phyloP scores from a whole-genome alignment of 805 yeast species.

The Pichia sporocuriosa region DNA sequence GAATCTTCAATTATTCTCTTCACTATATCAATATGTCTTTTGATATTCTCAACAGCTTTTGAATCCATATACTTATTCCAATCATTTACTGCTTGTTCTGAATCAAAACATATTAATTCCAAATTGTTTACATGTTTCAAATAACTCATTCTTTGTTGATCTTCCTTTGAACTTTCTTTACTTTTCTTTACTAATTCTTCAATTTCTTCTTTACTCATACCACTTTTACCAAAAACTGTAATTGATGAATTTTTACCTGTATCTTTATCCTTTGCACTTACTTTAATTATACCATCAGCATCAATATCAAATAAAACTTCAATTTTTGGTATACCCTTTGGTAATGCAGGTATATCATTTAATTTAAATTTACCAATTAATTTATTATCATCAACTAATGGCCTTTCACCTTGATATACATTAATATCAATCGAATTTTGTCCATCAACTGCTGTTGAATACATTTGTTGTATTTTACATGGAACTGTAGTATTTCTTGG shows the following conservation, averaged over 20 bases:
- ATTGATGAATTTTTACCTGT: slow-evolving; percentile 90
- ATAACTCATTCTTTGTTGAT: slow-evolving; percentile 36
- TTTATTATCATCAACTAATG: slow-evolving; percentile 91
- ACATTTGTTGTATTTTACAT: slow-evolving; percentile 86
- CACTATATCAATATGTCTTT: slow-evolving; percentile 21
- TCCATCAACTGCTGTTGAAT: slow-evolving; percentile 92
- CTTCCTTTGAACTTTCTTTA: slow-evolving; percentile 81
- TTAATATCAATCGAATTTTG: slow-evolving; percentile 92
- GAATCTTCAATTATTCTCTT: slow-evolving; percentile 26
- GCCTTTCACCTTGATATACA: slow-evolving; percentile 97
- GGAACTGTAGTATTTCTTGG: slow-evolving; percentile 92
- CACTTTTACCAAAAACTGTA: slow-evolving; percentile 94
- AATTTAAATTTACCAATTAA: slow-evolving; percentile 90
- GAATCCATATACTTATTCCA: slow-evolving; percentile 18
- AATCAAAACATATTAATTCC: slow-evolving; percentile 31
- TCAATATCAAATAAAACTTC: slow-evolving; percentile 93
- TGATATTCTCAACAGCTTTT: slow-evolving; percentile 14
- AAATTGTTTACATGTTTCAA: slow-evolving; percentile 73
- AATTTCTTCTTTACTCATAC: slow-evolving; percentile 82
- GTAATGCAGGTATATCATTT: slow-evolving; percentile 84
- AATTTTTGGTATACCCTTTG: slow-evolving; percentile 84
- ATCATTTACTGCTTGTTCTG: slow-evolving; percentile 28
- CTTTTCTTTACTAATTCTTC: slow-evolving; percentile 89
- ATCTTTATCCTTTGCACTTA: slow-evolving; percentile 88
- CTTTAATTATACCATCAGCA: slow-evolving; percentile 96